Evolutionary conservation across 768 basidiomycete species (phyloP).

Genomic region (Termitomyces sp.): DNA sequence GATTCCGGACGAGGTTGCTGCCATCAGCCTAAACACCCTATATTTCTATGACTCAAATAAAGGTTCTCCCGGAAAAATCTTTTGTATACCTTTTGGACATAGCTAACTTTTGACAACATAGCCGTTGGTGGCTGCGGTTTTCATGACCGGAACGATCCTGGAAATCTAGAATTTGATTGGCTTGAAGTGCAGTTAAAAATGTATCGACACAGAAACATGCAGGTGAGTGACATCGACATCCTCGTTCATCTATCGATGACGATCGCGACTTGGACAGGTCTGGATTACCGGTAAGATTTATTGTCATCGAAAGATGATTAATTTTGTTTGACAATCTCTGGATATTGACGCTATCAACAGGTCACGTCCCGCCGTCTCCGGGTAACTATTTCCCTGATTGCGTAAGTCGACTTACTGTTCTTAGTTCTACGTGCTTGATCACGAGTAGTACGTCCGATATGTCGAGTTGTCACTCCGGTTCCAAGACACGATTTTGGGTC

Average conservation of each 20-base stretch:
- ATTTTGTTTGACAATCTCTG: background rate
- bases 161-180: constrained; percentile 88
- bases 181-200: constrained; percentile 76
- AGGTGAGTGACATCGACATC: constrained; percentile 43
- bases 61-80: constrained; percentile 38
- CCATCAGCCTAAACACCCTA: constrained; percentile 85
- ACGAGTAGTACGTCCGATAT: constrained; percentile 57
- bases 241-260: background rate
- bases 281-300: constrained; percentile 40
- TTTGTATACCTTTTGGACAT: constrained; percentile 4
- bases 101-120: constrained; percentile 26
- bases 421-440: constrained; percentile 5
- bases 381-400: constrained; percentile 85
- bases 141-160: constrained; percentile 70
- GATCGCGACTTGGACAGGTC: constrained; percentile 26
- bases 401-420: constrained; percentile 41
- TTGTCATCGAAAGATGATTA: constrained; percentile 4
- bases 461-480: constrained; percentile 74
- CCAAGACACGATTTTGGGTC: constrained; percentile 86
- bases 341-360: constrained; percentile 29
- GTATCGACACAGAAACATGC: constrained; percentile 69
- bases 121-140: constrained; percentile 76
- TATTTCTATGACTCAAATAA: constrained; percentile 92
- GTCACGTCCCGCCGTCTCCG: constrained; percentile 83
- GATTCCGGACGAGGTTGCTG: constrained; percentile 69